Conservation (phyloP, 441 rosid genomes). For the Corymbia citriodora region DNA sequence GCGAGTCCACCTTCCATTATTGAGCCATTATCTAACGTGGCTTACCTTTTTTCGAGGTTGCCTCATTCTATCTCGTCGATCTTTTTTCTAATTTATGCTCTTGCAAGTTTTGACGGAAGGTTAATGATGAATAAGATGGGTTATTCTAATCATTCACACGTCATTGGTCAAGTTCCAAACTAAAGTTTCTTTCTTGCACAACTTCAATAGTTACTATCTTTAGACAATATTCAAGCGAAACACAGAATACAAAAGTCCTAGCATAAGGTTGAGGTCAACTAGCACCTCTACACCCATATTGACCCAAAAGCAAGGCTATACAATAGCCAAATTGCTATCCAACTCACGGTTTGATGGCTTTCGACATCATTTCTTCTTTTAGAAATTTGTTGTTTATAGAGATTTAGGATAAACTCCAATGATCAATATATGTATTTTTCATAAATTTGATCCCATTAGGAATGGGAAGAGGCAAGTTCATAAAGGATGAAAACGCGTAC, state of each 20-base stretch:
- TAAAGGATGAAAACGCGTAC: neutral
- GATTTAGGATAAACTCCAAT: neutral
- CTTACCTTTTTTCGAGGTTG: neutral
- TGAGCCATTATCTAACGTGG: neutral
- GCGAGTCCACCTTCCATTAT: neutral
- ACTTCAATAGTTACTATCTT: neutral
- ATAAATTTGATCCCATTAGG: neutral
- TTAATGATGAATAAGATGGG: neutral
- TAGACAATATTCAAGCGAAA: too few species aligned
- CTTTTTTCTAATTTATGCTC: neutral
- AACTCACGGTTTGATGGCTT: too few species aligned
- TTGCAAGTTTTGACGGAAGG: neutral
- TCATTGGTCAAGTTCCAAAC: neutral
- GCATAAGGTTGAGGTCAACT: neutral
- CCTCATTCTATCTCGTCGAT: neutral
- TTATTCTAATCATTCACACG: neutral
- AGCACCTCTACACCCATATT: neutral
- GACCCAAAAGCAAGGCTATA: neutral
- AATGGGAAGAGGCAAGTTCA: neutral
- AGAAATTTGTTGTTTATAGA: neutral
- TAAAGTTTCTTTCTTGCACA: neutral
- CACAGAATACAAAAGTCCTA: neutral
- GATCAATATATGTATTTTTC: neutral
- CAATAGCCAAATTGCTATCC: neutral
- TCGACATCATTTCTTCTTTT: neutral